Base-by-base conservation (phyloP, 202 grass and related monocot species). In the Schoenoplectus tabernaemontani region DNA sequence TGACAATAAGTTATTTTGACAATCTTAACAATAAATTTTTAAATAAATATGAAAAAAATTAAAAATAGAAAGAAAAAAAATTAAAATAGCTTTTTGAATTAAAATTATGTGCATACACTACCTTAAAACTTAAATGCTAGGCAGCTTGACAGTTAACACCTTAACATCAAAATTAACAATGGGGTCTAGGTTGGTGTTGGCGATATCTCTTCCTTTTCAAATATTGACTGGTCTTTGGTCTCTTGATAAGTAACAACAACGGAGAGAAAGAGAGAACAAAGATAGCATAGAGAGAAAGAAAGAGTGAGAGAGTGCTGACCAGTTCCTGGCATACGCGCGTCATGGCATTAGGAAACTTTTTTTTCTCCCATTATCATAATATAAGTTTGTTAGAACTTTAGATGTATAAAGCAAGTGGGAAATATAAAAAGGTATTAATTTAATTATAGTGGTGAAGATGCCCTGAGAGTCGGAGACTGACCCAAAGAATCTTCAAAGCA, bases 191-290 rank as follows among this genome's bases (percentile, higher is more conserved):
- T 22, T 23, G 38, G 5, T 76, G 7, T 76, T 56, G 10, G 71
- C 23, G 19, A 56, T 68, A 13, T 43, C 4, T 56, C 17, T 71
- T 68, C n/a, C 4, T 69, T n/a, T n/a, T n/a, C n/a, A n/a, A n/a
- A n/a, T n/a, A n/a, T 75, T 61, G 53, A 83, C 62, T 41, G 61
- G 66, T 75, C 20, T 22, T 61, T 83, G 46, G 30, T 82, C 79
- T 46, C 39, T 74, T 61, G 53, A 73, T 16, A 59, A 83, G 81
- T 61, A 37, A 83, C 68, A 72, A 65, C 13, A 54, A 1, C 20
- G 30, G 28, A 81, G 43, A 81, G 32, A 15, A 16, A 77, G 28
- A 59, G 51, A 39, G n/a, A n/a, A 59, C 9, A 41, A 7, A 59
- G 44, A 77, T 0, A 58, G 7, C n/a, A 4, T 1, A 78, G 53